These are phyloP conservation scores for Peronospora belbahrii DNA, from an alignment of 352 stramenopile genomes.

Conservation along the genomic window DNA sequence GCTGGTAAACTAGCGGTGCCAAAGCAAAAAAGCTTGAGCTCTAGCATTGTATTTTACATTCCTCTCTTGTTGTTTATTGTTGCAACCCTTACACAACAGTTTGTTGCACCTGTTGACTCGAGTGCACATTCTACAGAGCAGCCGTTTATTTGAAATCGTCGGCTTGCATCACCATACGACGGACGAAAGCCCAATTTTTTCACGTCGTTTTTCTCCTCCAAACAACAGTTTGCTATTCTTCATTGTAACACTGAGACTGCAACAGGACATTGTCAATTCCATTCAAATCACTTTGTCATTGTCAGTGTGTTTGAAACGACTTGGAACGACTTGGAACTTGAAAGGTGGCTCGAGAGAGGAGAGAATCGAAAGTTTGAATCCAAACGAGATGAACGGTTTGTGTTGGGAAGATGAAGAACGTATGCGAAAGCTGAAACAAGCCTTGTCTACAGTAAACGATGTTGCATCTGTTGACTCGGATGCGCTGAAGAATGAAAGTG, in stretches of 20 bases:
- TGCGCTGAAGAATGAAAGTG: slow-evolving; percentile 16
- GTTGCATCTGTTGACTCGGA: slow-evolving; percentile 1
- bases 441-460: slow-evolving; percentile 2
- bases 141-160: slow-evolving; percentile 21
- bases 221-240: too few species aligned
- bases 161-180: slow-evolving; percentile 4
- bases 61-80: too few species aligned
- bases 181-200: background rate
- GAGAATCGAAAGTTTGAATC: too few species aligned
- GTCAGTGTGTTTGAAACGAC: too few species aligned
- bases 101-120: slow-evolving; percentile 19
- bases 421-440: slow-evolving; percentile 29
- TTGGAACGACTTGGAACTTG: too few species aligned
- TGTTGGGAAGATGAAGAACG: slow-evolving; percentile 35
- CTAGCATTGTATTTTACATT: too few species aligned
- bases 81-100: too few species aligned
- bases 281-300: slow-evolving; percentile 26
- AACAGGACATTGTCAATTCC: background rate
- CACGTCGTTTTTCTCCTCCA: background rate
- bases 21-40: too few species aligned
- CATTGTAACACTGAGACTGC: too few species aligned
- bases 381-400: slow-evolving; percentile 18
- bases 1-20: too few species aligned
- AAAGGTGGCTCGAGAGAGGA: too few species aligned
- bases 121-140: slow-evolving; percentile 8